Percentiles rank a stretch among this genome's conserved stretches.
Conservation (phyloP, 768 basidiomycete genomes). For the Artomyces pyxidatus region DNA sequence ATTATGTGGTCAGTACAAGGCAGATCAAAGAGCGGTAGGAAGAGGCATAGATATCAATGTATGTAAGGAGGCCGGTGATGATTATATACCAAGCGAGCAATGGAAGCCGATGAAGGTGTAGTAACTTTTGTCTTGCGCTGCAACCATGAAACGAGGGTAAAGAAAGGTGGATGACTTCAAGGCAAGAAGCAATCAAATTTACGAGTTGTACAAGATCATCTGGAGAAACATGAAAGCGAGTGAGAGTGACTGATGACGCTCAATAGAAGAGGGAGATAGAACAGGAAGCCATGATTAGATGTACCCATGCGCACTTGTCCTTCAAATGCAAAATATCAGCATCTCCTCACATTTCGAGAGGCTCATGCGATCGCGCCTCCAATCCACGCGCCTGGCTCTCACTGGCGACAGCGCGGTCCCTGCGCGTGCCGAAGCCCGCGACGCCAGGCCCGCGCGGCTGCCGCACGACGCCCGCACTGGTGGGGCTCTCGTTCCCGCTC, state of each 20-base stretch:
- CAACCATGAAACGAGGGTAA: constrained; percentile 10
- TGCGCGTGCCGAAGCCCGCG: constrained; percentile 62
- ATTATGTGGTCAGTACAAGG: constrained; percentile 8
- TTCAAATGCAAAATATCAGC: not conserved
- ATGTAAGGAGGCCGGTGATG: constrained; percentile 8
- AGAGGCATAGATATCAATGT: constrained; percentile 14
- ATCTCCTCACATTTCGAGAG: constrained; percentile 42
- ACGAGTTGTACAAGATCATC: constrained; percentile 14
- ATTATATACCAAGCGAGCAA: constrained; percentile 10
- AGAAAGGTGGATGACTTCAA: constrained; percentile 10
- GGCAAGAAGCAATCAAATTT: constrained; percentile 5
- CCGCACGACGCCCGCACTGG: constrained; percentile 58
- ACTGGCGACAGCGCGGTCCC: constrained; percentile 29
- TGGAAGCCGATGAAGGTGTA: constrained; percentile 1
- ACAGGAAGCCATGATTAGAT: constrained; percentile 1
- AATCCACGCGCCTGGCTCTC: constrained; percentile 57
- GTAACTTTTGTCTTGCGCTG: constrained; percentile 19
- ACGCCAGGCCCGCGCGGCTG: constrained; percentile 81
- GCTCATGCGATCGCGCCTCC: constrained; percentile 81
- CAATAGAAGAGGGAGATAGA: constrained; percentile 1
- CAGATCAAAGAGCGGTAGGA: constrained; percentile 14
- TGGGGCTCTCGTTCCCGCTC: constrained; percentile 28
- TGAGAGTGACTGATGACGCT: constrained; percentile 5
- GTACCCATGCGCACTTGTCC: not conserved
- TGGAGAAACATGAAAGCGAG: constrained; percentile 5